Evolutionary conservation across 495 filamentous ascomycete genomes (phyloP).

Genomic region (Penicillium salamii): DNA sequence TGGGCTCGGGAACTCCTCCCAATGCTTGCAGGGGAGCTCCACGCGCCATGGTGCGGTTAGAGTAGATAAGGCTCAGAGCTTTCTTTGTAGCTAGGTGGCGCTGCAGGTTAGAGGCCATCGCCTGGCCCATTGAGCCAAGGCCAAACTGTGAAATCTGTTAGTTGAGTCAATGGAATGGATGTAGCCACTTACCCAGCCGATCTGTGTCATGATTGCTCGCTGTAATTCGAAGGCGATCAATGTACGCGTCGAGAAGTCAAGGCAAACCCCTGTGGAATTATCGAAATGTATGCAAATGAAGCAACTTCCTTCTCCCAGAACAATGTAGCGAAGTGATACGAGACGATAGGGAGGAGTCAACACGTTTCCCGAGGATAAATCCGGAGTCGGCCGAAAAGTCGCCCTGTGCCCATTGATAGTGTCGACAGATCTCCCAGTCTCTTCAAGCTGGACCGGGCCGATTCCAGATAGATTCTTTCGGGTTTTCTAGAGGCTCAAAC

Average conservation of each 20-base stretch:
- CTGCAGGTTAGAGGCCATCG: conserved; percentile 49
- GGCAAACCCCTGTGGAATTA: too few species aligned
- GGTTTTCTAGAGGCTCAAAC: background rate
- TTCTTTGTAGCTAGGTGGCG: conserved; percentile 40
- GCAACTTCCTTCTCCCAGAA: too few species aligned
- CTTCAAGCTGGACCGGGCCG: background rate
- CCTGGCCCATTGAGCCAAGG: conserved; percentile 49
- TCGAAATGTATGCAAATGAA: too few species aligned
- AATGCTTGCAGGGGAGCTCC: conserved; percentile 34
- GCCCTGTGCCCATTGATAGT: background rate
- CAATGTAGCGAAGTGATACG: background rate
- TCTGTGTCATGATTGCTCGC: conserved; percentile 31
- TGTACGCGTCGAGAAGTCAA: too few species aligned
- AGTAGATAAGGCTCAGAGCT: conserved; percentile 35
- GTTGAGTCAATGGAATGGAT: background rate
- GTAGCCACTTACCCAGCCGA: conserved; percentile 35
- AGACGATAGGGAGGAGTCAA: conserved; percentile 10
- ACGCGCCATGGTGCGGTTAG: conserved; percentile 45
- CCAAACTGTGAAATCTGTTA: conserved; percentile 33
- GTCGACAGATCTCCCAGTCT: conserved; percentile 3
- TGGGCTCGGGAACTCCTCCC: conserved; percentile 33
- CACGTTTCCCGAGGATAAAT: conserved; percentile 26
- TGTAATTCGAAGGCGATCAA: background rate
- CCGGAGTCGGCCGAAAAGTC: conserved; percentile 28
- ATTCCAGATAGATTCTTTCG: background rate